Conservation (phyloP, 192 early-diverging fungal genomes). For the Umbelopsis sp. region DNA sequence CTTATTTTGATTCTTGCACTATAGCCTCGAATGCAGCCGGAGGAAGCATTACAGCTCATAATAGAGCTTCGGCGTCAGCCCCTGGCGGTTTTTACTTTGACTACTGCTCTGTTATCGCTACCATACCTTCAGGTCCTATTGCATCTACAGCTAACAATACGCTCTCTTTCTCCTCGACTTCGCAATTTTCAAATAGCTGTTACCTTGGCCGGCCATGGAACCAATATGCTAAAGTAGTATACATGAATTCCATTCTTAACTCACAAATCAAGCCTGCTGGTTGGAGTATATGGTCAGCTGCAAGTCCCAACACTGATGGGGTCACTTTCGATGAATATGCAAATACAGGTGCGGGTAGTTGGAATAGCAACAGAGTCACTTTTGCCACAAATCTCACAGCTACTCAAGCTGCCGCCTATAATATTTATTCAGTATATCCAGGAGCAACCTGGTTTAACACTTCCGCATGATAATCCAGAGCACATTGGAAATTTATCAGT, state of each 20-base stretch:
- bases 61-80: constrained; percentile 2
- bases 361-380: not conserved
- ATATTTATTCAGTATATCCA: not conserved
- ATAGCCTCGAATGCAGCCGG: constrained; percentile 12
- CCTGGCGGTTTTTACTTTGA: constrained; percentile 25
- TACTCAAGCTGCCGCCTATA: constrained; percentile 5
- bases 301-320: not conserved
- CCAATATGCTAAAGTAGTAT: constrained; percentile 26
- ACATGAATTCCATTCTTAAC: constrained; percentile 10
- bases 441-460: constrained; percentile 10
- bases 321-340: constrained; percentile 22
- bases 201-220: constrained; percentile 27
- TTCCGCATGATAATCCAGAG: not conserved
- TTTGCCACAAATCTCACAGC: constrained; percentile 14
- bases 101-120: constrained; percentile 18
- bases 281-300: not conserved
- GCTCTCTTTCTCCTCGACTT: not conserved
- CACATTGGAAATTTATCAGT: not conserved
- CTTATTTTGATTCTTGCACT: constrained; percentile 15
- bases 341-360: constrained; percentile 22
- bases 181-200: not conserved
- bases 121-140: constrained; percentile 23
- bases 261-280: constrained; percentile 20
- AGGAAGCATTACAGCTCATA: constrained; percentile 25
- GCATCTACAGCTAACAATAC: not conserved